Base-by-base conservation (phyloP, 2,329 filamentous ascomycete genomes). In the Annulohypoxylon truncatum region DNA sequence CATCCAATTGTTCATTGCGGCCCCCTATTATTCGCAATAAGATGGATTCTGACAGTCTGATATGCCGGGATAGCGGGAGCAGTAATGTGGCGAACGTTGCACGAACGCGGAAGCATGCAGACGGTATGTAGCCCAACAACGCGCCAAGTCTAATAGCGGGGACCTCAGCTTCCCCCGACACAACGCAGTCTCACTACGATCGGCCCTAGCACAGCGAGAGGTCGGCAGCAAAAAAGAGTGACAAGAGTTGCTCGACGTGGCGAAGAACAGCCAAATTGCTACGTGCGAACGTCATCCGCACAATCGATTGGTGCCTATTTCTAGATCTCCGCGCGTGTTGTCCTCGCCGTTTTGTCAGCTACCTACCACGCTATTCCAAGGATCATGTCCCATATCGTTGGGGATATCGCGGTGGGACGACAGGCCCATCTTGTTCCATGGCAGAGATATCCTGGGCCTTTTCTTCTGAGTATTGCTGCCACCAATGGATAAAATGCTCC, bases 401-500 rank as follows among this genome's bases (percentile, higher is more conserved):
- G 3, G 63, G 63, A 20, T 61, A 66, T 13, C 52, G 48, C 4
- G 56, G 66, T 10, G 44, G 13, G 2, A 48, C 24, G 20, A 44
- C 12, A 4, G 57, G 10, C 2, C 10, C 29, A 5, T 64, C 67
- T 3, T 55, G 52, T 7, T 61, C 61, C 31, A 40, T 15, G 2
- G 24, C 33, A 6, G 24, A 38, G 0, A 24, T 10, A 7, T 35
- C 33, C 26, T 52, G 53, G 9, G 33, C 22, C 22, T 31, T 61
- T 10, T 60, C 61, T 15, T 68, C 61, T 13, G 57, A 10, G 12
- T 52, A 28, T 5, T 50, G 42, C 50, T 72, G 53, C 58, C 59
- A 67, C 65, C 69, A 71, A 18, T 40, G 48, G 15, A 71, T 44
- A 35, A 73, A 74, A 7, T 65, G 48, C n/a, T 65, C 38, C 3